Conservation (phyloP, 2,329 filamentous ascomycete species). For the Didymella arachidicola region DNA sequence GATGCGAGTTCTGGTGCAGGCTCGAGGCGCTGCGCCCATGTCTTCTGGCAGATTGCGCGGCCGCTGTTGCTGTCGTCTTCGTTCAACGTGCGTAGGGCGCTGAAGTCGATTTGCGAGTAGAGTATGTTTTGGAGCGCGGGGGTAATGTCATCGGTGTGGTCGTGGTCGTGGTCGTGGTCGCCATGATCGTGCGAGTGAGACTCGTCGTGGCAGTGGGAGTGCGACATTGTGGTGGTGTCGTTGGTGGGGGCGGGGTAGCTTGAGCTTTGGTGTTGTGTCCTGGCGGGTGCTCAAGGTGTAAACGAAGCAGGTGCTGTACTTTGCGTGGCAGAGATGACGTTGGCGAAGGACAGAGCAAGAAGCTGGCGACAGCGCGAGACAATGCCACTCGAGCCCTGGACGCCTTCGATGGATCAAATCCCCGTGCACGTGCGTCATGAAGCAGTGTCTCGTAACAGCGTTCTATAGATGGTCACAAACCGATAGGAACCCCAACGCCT, state of each 20-base stretch:
- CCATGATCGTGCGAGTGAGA: conserved; percentile 57
- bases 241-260: conserved; percentile 46
- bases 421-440: not conserved
- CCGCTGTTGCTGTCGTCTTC: conserved; percentile 75
- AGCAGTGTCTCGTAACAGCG: not conserved
- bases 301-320: conserved; percentile 2
- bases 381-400: not conserved
- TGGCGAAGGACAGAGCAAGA: not conserved
- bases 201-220: conserved; percentile 34
- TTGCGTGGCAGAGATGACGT: not conserved
- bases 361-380: not conserved
- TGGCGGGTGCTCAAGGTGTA: not conserved
- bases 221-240: conserved; percentile 34
- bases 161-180: conserved; percentile 73
- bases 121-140: conserved; percentile 90
- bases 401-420: not conserved
- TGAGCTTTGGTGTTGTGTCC: not conserved
- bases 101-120: conserved; percentile 91
- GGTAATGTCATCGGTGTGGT: conserved; percentile 90
- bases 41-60: conserved; percentile 82
- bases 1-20: conserved; percentile 79
- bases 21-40: conserved; percentile 82
- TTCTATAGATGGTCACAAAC: not conserved
- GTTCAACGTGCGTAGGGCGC: conserved; percentile 83
- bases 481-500: conserved; percentile 39